These are phyloP conservation scores for Salix purpurea DNA, from an alignment of 345 rosid species.

Conservation along the genomic window DNA sequence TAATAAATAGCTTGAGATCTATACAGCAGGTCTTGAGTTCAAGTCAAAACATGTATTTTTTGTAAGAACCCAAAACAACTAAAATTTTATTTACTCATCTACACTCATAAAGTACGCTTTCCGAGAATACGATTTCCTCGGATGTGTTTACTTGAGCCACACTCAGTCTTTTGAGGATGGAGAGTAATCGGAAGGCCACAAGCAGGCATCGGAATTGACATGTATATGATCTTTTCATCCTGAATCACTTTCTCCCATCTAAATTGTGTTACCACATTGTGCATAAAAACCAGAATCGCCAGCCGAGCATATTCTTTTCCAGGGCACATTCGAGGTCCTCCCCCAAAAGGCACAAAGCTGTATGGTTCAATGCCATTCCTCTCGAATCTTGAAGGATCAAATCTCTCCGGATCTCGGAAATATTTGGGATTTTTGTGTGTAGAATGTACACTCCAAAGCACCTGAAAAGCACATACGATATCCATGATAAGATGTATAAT, in stretches of 20 bases:
- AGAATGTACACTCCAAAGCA: neutral
- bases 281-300: neutral
- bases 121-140: too few species aligned
- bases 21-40: too few species aligned
- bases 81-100: accelerated
- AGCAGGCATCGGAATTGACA: neutral
- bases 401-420: neutral
- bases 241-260: neutral
- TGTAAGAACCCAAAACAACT: accelerated
- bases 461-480: neutral
- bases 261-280: neutral
- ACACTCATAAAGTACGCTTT: too few species aligned
- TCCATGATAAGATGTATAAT: too few species aligned
- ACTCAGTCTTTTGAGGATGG: neutral
- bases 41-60: too few species aligned
- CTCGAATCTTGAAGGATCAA: neutral
- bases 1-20: too few species aligned
- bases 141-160: too few species aligned
- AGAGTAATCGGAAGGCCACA: neutral
- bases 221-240: neutral
- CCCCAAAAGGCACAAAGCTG: neutral
- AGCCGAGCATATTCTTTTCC: neutral
- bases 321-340: neutral
- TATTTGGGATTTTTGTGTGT: neutral
- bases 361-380: neutral